Base-by-base conservation (phyloP, 192 early-diverging fungal genomes). In the Glomus cerebriforme region DNA sequence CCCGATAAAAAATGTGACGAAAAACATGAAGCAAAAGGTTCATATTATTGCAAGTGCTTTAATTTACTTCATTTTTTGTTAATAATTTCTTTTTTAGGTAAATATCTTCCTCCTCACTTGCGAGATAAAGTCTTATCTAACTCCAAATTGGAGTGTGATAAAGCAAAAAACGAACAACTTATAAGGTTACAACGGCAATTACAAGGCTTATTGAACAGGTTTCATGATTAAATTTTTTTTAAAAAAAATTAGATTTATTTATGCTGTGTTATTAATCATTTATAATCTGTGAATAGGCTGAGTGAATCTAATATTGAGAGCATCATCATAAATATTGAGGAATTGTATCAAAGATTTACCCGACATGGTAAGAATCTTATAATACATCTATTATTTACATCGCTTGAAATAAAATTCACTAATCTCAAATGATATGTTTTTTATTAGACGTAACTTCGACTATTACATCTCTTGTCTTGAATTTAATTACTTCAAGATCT, bases 61-160 rank as follows among this genome's bases (percentile, higher is more conserved):
- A 54, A 15, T 4, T 19, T 54, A 17, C 0, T 54, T 15, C 13
- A 49, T 54, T 17, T 4, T 54, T 54, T 43, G 12, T 43, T 43
- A 43, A 43, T 43, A 43, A 1, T 34, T 54, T 31, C 27, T 73
- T 29, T 13, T 27, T 49, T n/a, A 58, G 26, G 81, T 22, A 95
- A 94, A 83, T 99, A 99, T 77, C 83, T 98, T 24, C 97, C 97
- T 27, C 97, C 97, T 47, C 92, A 96, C 65, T 85, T 98, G 24
- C 93, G 96, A 66, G 85, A 79, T 19, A 83, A 87, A 45, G 76
- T 89, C 31, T 17, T 34, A 37, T 35, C 17, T 8, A 9, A 22
- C 6, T 13, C 5, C 22, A 79, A 81, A 7, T 81, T 86, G 0
- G 79, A 79, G 15, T 58, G 43, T 17, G 31, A 54, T 59, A 60